A percentile compares a stretch with the other conserved stretches of the same genome.
Conservation (phyloP, 208 protist species). For the Acanthamoeba triangularis region DNA sequence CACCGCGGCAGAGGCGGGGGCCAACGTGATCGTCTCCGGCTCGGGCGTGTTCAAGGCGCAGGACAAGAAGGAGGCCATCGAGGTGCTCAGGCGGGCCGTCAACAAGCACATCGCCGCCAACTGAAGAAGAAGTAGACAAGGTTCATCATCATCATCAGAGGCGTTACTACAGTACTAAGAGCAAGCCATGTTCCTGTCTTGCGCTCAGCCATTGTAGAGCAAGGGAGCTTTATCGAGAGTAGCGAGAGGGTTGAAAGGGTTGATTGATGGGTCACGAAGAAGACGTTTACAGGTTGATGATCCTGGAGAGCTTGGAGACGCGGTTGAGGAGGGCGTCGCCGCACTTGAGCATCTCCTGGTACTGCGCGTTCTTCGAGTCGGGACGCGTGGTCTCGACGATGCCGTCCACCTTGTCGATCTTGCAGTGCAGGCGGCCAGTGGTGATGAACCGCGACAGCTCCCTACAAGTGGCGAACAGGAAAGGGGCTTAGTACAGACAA, state of each 20-base stretch:
- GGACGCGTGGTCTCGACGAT: conserved; percentile 98
- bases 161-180: too few species aligned
- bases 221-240: not conserved
- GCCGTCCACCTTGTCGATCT: conserved; percentile 98
- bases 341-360: conserved; percentile 96
- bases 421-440: conserved; percentile 97
- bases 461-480: conserved; percentile 88
- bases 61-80: conserved; percentile 1
- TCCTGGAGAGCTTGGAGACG: conserved; percentile 97
- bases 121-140: too few species aligned
- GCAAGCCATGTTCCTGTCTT: too few species aligned
- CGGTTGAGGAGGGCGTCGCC: conserved; percentile 98
- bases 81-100: not conserved
- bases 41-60: conserved; percentile 95
- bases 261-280: not conserved
- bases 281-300: conserved; percentile 64
- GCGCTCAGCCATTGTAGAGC: too few species aligned
- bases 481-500: not conserved
- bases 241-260: too few species aligned
- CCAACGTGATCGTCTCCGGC: conserved; percentile 99
- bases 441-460: conserved; percentile 99
- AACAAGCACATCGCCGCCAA: not conserved
- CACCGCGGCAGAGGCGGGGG: conserved; percentile 95
- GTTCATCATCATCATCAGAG: too few species aligned
- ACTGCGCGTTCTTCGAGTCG: conserved; percentile 97